Conservation (phyloP, 192 early-diverging fungal species). For the Gryganskiella cystojenkinii region DNA sequence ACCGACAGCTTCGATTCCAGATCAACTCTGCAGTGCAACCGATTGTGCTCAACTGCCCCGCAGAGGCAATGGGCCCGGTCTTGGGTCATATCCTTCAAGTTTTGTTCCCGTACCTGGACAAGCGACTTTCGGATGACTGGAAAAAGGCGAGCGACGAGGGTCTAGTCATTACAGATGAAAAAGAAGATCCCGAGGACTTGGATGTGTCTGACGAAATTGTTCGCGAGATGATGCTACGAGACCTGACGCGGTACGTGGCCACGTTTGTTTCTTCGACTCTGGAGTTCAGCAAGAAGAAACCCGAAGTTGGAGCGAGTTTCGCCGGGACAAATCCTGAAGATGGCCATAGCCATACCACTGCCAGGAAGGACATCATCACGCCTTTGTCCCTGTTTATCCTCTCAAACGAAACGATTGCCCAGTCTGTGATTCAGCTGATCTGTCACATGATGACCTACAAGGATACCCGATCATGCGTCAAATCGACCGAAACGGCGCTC, state of each 20-base stretch:
- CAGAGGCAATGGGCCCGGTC: constrained; percentile 15
- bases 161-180: constrained; percentile 17
- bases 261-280: constrained; percentile 22
- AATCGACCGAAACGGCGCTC: constrained; percentile 15
- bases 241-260: constrained; percentile 21
- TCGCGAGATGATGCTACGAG: constrained; percentile 34
- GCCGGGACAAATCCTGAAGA: no score
- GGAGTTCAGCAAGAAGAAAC: constrained; percentile 19
- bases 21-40: constrained; percentile 38
- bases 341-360: background rate
- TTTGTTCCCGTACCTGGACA: constrained; percentile 45
- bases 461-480: constrained; percentile 30
- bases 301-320: background rate
- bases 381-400: constrained; percentile 23
- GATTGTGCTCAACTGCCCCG: constrained; percentile 38
- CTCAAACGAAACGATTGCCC: constrained; percentile 15
- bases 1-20: constrained; percentile 36
- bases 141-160: constrained; percentile 36
- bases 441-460: constrained; percentile 44
- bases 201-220: constrained; percentile 44
- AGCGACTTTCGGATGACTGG: constrained; percentile 45
- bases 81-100: constrained; percentile 31
- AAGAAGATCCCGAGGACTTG: constrained; percentile 20
- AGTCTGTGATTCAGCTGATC: constrained; percentile 17
- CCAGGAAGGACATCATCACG: constrained; percentile 29